phyloP scores from a whole-genome alignment of 1,139 yeast species.

The Casaregolazyma suthepensis region DNA sequence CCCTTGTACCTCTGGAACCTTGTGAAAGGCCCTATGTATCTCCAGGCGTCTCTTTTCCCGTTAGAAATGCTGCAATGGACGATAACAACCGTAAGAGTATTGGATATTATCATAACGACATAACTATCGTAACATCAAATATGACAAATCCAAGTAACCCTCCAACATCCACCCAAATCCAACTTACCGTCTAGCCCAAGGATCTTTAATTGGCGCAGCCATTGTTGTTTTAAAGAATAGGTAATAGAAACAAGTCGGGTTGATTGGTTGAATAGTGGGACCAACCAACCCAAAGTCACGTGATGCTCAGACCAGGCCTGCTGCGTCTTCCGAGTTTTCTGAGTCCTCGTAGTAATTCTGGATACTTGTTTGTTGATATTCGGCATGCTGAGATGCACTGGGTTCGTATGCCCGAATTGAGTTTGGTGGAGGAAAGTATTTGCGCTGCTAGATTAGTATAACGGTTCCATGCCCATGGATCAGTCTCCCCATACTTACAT shows the following conservation, averaged over 20 bases:
- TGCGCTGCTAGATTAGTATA: constrained; percentile 13
- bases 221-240: constrained; percentile 10
- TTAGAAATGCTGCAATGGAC: not conserved
- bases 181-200: constrained; percentile 45
- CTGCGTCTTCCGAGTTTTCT: constrained; percentile 8
- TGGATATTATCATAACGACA: not conserved
- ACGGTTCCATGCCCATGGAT: not conserved
- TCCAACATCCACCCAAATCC: not conserved
- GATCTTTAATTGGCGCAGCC: constrained; percentile 35
- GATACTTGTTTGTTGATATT: not conserved
- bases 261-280: not conserved
- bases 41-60: constrained; percentile 74
- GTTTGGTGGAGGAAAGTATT: constrained; percentile 20
- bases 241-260: not conserved
- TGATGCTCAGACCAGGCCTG: not conserved
- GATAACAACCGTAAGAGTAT: constrained; percentile 1
- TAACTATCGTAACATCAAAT: not conserved
- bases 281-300: not conserved
- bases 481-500: constrained; percentile 21
- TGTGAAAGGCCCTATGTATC: constrained; percentile 77
- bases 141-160: not conserved
- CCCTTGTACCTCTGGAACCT: constrained; percentile 64
- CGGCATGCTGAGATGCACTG: constrained; percentile 8
- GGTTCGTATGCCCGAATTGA: constrained; percentile 20
- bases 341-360: constrained; percentile 5